Percentiles rank a stretch among this genome's conserved stretches.
Conservation (phyloP, 2,329 filamentous ascomycete genomes). For the Fusarium humuli region DNA sequence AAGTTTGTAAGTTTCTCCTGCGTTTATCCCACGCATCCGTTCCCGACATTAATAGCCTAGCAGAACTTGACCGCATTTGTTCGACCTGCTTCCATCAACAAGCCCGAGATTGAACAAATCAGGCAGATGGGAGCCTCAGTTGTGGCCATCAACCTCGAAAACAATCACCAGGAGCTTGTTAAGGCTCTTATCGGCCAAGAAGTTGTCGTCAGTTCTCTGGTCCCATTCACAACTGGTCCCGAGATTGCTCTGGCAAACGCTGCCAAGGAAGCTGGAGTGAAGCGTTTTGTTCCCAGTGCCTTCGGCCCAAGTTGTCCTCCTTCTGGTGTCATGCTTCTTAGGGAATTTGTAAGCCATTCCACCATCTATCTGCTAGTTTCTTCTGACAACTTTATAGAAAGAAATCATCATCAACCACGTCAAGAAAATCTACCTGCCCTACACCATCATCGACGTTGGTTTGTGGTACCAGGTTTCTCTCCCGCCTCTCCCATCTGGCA, state of each 20-base stretch:
- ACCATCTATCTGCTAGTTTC: accelerated
- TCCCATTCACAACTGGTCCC: background rate
- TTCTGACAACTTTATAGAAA: constrained; percentile 51
- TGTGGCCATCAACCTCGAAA: constrained; percentile 12
- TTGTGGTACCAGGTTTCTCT: constrained; percentile 65
- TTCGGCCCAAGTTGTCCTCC: constrained; percentile 27
- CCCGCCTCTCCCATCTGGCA: constrained; percentile 47
- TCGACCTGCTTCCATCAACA: constrained; percentile 29
- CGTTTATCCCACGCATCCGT: background rate
- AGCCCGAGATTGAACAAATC: constrained; percentile 20
- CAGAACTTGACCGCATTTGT: constrained; percentile 31
- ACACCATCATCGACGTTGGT: constrained; percentile 69
- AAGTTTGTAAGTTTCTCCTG: constrained; percentile 19
- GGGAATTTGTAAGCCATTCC: constrained; percentile 21
- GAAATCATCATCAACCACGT: constrained; percentile 63
- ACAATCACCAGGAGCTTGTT: constrained; percentile 22
- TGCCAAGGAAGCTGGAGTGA: constrained; percentile 30
- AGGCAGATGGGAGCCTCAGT: constrained; percentile 21
- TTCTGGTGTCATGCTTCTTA: constrained; percentile 18
- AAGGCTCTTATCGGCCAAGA: constrained; percentile 23
- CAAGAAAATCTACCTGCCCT: constrained; percentile 61
- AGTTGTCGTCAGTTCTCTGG: constrained; percentile 22
- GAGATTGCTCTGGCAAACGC: constrained; percentile 28
- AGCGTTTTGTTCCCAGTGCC: constrained; percentile 30
- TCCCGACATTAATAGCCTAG: background rate